Conservation (phyloP, 148 eudicot genomes). For the Hydrangea macrophylla region DNA sequence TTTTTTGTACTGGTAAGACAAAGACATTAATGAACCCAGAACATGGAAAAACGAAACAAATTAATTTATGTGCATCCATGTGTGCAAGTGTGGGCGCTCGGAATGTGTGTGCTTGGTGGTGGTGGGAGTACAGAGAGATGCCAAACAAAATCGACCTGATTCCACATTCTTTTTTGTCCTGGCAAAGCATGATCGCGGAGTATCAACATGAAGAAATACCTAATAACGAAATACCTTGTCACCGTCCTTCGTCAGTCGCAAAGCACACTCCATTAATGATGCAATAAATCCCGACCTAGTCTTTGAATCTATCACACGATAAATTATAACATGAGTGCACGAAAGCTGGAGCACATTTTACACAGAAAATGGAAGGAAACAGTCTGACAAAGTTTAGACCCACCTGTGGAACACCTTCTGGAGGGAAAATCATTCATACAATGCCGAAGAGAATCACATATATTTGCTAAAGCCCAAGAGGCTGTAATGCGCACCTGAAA, state of each 20-base stretch:
- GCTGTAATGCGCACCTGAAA: conserved; percentile 90
- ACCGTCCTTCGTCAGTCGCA: conserved; percentile 75
- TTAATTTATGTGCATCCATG: background rate
- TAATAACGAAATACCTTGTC: conserved; percentile 60
- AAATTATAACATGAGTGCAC: conserved; percentile 1
- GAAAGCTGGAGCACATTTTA: conserved; percentile 3
- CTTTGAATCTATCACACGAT: conserved; percentile 37
- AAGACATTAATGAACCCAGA: background rate
- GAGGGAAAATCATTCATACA: conserved; percentile 33
- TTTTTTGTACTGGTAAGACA: background rate
- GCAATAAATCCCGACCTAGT: conserved; percentile 35
- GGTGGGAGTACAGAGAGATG: background rate
- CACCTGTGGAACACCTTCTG: conserved; percentile 37
- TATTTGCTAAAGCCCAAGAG: conserved; percentile 97
- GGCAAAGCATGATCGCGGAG: background rate
- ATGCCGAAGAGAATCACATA: conserved; percentile 80
- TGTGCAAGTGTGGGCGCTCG: background rate
- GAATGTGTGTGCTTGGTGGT: no score
- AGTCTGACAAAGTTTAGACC: conserved; percentile 13
- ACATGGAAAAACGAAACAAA: background rate
- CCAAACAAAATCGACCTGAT: background rate
- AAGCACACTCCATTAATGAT: conserved; percentile 51
- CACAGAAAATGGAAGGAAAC: background rate
- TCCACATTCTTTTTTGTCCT: conserved; percentile 1
- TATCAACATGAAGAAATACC: background rate